A percentile compares a stretch with the other conserved stretches of the same genome.
Evolutionary conservation across 2,329 filamentous ascomycete species (phyloP).

Genomic region (Colletotrichum chlorophyti): DNA sequence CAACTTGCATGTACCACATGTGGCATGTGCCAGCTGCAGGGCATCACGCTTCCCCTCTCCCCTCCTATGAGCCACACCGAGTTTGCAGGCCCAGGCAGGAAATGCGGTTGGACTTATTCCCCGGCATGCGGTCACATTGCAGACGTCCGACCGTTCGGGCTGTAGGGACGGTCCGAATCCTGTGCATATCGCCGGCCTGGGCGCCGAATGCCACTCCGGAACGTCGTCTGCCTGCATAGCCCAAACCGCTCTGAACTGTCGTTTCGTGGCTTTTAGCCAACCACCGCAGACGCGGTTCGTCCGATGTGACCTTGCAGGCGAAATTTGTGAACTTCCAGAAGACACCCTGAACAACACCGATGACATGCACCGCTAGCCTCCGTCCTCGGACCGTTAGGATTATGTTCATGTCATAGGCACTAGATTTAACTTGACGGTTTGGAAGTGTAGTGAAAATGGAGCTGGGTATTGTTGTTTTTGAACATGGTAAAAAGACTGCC

Average conservation of each 20-base stretch:
- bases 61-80: too few species aligned
- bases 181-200: conserved; percentile 12
- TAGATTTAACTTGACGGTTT: neutral
- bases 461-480: conserved; percentile 21
- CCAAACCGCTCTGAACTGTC: conserved; percentile 12
- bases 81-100: too few species aligned
- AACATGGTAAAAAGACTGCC: neutral
- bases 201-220: conserved; percentile 19
- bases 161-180: conserved; percentile 20
- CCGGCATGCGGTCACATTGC: too few species aligned
- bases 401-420: neutral
- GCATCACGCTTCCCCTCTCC: neutral
- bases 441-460: conserved; percentile 9
- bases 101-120: too few species aligned
- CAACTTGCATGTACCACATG: neutral
- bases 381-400: conserved; percentile 6
- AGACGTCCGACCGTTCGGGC: conserved; percentile 2
- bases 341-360: too few species aligned
- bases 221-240: neutral
- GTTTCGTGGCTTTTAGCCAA: neutral
- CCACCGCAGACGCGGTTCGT: conserved; percentile 12
- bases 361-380: too few species aligned
- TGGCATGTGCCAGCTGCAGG: neutral
- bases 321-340: too few species aligned
- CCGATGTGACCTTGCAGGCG: conserved; percentile 1